A percentile compares a stretch with the other conserved stretches of the same genome.
phyloP scores from a whole-genome alignment of 768 basidiomycete genomes.

The Auriculariales sp. region DNA sequence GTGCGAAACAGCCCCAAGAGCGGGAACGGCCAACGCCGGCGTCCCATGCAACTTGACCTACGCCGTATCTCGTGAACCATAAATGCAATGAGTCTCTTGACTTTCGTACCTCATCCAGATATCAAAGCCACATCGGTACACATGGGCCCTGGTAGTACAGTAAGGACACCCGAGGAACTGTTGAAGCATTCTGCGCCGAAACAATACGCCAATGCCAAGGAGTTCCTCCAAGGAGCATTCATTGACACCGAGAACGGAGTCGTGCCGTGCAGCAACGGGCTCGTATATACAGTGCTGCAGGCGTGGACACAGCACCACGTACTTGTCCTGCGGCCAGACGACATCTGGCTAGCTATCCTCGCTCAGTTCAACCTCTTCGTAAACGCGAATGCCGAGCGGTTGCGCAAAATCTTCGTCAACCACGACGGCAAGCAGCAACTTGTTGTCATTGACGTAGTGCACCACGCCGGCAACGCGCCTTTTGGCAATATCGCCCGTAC shows the following conservation, averaged over 20 bases:
- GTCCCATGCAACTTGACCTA: too few relatives aligned
- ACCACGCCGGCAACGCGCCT: conserved; percentile 15
- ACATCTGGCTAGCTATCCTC: conserved; percentile 32
- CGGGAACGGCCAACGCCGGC: too few relatives aligned
- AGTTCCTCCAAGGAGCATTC: not conserved
- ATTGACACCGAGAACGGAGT: not conserved
- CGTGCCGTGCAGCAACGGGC: conserved; percentile 13
- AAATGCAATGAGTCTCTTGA: too few relatives aligned
- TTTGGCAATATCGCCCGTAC: conserved; percentile 15
- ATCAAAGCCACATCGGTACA: too few relatives aligned
- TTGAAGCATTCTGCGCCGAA: not conserved
- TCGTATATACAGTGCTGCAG: conserved; percentile 18
- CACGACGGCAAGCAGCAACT: conserved; percentile 21
- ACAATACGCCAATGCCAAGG: not conserved
- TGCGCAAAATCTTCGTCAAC: conserved; percentile 20
- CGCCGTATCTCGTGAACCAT: too few relatives aligned
- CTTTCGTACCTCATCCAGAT: too few relatives aligned
- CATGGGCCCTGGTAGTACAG: too few relatives aligned
- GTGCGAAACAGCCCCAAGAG: too few relatives aligned
- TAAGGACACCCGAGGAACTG: too few relatives aligned
- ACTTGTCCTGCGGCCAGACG: conserved; percentile 32
- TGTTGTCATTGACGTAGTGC: conserved; percentile 9
- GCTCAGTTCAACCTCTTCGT: conserved; percentile 22
- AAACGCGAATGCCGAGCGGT: conserved; percentile 17
- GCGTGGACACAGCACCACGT: conserved; percentile 23